Percentiles rank a stretch among this genome's conserved stretches.
These are phyloP conservation scores for Claviceps sp. DNA, from an alignment of 2,329 filamentous ascomycete species.

Conservation along the genomic window DNA sequence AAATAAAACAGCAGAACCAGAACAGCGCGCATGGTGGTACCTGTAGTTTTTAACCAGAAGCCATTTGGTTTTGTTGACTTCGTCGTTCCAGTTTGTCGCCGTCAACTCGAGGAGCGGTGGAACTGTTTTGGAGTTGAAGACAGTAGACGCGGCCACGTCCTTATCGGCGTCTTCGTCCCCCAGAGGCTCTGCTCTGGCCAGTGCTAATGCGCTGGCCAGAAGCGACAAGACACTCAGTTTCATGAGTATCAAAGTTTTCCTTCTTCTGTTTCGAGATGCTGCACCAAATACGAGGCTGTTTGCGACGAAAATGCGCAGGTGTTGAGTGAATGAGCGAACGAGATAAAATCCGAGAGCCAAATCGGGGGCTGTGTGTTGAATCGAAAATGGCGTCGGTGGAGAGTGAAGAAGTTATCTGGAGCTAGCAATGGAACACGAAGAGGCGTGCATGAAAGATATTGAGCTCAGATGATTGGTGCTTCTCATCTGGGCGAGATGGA, in stretches of 20 bases:
- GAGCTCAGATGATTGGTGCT: neutral
- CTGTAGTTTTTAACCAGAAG: slow-evolving; percentile 54
- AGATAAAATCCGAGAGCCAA: neutral
- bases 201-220: slow-evolving; percentile 28
- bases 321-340: neutral
- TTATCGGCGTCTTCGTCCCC: slow-evolving; percentile 23
- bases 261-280: neutral
- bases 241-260: slow-evolving; percentile 14
- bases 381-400: neutral
- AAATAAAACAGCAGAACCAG: neutral
- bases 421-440: neutral
- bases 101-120: slow-evolving; percentile 51
- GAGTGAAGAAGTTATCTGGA: neutral
- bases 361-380: neutral
- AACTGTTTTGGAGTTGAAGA: slow-evolving; percentile 54
- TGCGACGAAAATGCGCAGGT: neutral
- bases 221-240: slow-evolving; percentile 27
- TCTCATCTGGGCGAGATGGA: neutral
- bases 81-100: slow-evolving; percentile 41
- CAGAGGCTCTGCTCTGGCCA: slow-evolving; percentile 15
- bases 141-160: slow-evolving; percentile 28
- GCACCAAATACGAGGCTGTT: neutral
- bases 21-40: slow-evolving; percentile 24
- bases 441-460: neutral
- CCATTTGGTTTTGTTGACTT: slow-evolving; percentile 39